These are phyloP conservation scores for Fraxinus platypoda DNA, from an alignment of 305 asterid species.

Conservation along the genomic window DNA sequence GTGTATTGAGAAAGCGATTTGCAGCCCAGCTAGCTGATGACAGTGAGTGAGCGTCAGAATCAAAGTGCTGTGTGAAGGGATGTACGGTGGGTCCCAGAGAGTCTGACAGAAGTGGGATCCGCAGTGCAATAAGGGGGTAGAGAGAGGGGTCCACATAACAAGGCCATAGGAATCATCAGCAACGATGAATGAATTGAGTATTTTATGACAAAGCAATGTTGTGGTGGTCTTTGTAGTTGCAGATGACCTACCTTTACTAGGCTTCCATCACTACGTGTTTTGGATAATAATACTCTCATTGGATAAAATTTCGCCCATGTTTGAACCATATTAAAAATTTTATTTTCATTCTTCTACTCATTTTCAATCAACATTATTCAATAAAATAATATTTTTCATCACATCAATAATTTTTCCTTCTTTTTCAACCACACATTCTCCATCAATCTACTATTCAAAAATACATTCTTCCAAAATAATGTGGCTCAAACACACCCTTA, in stretches of 20 bases:
- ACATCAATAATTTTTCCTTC: no score
- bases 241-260: neutral
- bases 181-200: constrained; percentile 16
- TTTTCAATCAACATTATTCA: no score
- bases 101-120: constrained; percentile 29
- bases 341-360: no score
- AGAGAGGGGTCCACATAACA: neutral
- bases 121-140: constrained; percentile 5
- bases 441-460: no score
- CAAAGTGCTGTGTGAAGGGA: constrained; percentile 21
- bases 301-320: neutral
- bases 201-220: constrained; percentile 9
- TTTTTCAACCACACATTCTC: no score
- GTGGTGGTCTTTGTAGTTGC: neutral
- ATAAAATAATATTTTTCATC: no score
- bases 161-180: constrained; percentile 6
- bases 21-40: constrained; percentile 23
- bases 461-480: no score
- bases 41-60: constrained; percentile 40
- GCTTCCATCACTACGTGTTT: neutral
- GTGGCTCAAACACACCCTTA: no score
- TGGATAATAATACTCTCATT: neutral
- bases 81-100: neutral
- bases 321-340: no score
- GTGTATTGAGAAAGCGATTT: constrained; percentile 30